Evolutionary conservation across 768 basidiomycete genomes (phyloP).

Genomic region (Leccinum subgranulosum): DNA sequence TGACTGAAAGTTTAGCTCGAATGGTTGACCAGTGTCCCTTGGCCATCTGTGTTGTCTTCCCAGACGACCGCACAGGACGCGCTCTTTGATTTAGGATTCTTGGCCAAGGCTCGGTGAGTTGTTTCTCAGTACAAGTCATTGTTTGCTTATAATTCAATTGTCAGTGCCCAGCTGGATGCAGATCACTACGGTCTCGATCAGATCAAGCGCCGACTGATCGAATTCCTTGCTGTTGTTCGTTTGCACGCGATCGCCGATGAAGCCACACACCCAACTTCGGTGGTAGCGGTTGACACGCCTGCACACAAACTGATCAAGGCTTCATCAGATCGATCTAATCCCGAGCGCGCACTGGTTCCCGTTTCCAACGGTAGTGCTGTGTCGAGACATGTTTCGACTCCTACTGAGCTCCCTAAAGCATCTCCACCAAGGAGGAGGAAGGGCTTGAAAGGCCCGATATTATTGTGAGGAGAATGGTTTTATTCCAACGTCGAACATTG

Average conservation of each 20-base stretch:
- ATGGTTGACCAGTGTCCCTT: conserved; percentile 84
- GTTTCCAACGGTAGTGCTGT: conserved; percentile 11
- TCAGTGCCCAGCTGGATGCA: conserved; percentile 66
- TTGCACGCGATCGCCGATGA: conserved; percentile 37
- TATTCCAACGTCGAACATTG: neutral
- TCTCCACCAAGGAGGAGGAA: conserved; percentile 28
- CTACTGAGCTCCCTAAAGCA: conserved; percentile 3
- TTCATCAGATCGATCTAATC: conserved; percentile 18
- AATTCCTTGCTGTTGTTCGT: conserved; percentile 87
- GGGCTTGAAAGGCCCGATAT: conserved; percentile 65
- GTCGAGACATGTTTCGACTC: conserved; percentile 10
- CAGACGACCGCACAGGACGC: conserved; percentile 29
- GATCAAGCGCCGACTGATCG: conserved; percentile 87
- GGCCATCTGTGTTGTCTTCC: conserved; percentile 48
- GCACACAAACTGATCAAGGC: conserved; percentile 19
- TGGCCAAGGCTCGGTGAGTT: conserved; percentile 57
- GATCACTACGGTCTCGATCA: conserved; percentile 93
- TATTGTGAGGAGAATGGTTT: conserved; percentile 44
- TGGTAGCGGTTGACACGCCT: conserved; percentile 3
- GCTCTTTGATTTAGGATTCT: conserved; percentile 56
- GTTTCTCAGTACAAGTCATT: neutral
- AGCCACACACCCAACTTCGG: neutral
- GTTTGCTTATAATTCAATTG: neutral
- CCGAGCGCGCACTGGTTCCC: conserved; percentile 21
- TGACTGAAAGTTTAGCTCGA: conserved; percentile 52